Base-by-base conservation (phyloP, 176 grass and related monocot genomes). In the Chloris gayana region DNA sequence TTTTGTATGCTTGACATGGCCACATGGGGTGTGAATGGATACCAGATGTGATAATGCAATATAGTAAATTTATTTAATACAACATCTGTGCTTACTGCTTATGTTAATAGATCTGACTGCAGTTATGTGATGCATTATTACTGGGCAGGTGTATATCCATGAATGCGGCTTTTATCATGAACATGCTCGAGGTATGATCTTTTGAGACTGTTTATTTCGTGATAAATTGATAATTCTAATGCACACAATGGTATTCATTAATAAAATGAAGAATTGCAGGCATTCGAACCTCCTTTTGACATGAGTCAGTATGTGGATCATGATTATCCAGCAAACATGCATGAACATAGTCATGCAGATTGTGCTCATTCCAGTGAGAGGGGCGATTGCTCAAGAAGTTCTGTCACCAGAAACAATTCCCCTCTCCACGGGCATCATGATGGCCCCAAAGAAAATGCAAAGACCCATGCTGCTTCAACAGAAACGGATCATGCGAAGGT, bases 241-340 rank as follows among this genome's bases (percentile, higher is more conserved):
- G 31, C 41, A 65, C 38, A 33, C 12, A 7, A 67, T 78, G 45
- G 25, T 70, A 57, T 83, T 49, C 59, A 71, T 87, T 62, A 61
- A 27, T 57, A 57, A 27, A 85, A 58, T 34, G 27, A 61, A 79
- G 35, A 75, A 81, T 21, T 93, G 64, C 84, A 99, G 96, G 96
- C 92, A 84, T 99, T 99, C 88, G 86, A 93, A 67, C 90, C 92
- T 77, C 96, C 96, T 70, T 89, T 99, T 80, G 90, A 99, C 79
- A 99, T 93, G 92, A 89, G 79, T 66, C 81, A 84, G 85, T 77
- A 89, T 91, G 76, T 91, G 60, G 76, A 99, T 75, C 77, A 84
- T 76, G 80, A 89, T 76, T 64, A 73, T 67, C 47, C 64, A 79
- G 81, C 80, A 22, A 66, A 78, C 83, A 72, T 70, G 67, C 61